A percentile compares a stretch with the other conserved stretches of the same genome.
These are phyloP conservation scores for Cercospora canescens DNA, from an alignment of 2,329 filamentous ascomycete species.

Conservation along the genomic window DNA sequence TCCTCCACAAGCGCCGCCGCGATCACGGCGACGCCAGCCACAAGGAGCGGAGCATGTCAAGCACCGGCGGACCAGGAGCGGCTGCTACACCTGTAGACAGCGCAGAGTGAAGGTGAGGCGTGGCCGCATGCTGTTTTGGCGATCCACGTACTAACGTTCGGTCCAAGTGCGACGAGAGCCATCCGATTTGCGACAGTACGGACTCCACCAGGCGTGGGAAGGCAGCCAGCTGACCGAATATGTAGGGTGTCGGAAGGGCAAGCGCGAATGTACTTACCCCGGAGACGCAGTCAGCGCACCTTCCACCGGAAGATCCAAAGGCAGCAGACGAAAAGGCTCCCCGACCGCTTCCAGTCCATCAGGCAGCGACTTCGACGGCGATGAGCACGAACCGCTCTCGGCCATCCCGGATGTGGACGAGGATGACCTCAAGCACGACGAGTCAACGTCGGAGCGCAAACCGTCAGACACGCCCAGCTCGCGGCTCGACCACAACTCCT, in stretches of 20 bases:
- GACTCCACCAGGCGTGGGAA: constrained; percentile 18
- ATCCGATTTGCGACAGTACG: constrained; percentile 77
- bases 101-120: constrained; percentile 72
- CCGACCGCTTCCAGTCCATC: constrained; percentile 51
- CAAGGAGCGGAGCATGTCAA: constrained; percentile 71
- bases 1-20: constrained; percentile 26
- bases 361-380: constrained; percentile 50
- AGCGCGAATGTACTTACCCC: constrained; percentile 86
- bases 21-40: constrained; percentile 31
- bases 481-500: constrained; percentile 47
- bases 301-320: constrained; percentile 46
- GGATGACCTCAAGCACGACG: constrained; percentile 37
- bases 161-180: constrained; percentile 80
- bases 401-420: constrained; percentile 50
- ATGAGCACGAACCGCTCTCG: constrained; percentile 42
- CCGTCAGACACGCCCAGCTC: constrained; percentile 40
- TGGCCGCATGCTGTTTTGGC: background rate
- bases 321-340: constrained; percentile 46
- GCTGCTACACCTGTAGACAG: constrained; percentile 88
- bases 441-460: constrained; percentile 34
- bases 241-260: constrained; percentile 84
- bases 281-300: constrained; percentile 59
- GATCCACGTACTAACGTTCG: constrained; percentile 18
- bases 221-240: constrained; percentile 13
- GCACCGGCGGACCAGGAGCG: constrained; percentile 88